phyloP scores from a whole-genome alignment of 108 stramenopile genomes.

The Cyclotella choctawhatcheeana region DNA sequence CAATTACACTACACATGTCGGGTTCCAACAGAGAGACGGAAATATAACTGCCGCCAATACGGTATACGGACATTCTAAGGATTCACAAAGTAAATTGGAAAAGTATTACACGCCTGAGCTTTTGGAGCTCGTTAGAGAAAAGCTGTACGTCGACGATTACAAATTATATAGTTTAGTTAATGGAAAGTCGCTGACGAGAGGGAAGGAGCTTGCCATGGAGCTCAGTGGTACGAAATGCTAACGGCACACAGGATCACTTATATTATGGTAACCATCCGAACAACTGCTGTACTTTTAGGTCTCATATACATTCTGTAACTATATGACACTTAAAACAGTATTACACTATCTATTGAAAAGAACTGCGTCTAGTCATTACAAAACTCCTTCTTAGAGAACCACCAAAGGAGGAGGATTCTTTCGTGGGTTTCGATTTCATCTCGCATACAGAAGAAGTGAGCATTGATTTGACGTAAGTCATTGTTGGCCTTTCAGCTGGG shows the following conservation, averaged over 20 bases:
- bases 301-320: too few relatives aligned
- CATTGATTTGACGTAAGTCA: slow-evolving; percentile 36
- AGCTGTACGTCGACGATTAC: slow-evolving; percentile 28
- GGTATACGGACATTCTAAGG: slow-evolving; percentile 33
- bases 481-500: slow-evolving; percentile 45
- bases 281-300: too few relatives aligned
- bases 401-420: slow-evolving; percentile 3
- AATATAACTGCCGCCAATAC: slow-evolving; percentile 17
- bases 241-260: too few relatives aligned
- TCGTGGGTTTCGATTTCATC: neutral
- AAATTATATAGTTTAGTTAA: slow-evolving; percentile 18
- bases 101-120: slow-evolving; percentile 36
- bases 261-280: too few relatives aligned
- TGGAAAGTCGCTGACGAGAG: slow-evolving; percentile 14
- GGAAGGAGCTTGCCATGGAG: slow-evolving; percentile 28
- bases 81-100: slow-evolving; percentile 27
- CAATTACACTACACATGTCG: slow-evolving; percentile 9
- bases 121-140: slow-evolving; percentile 27
- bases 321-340: neutral
- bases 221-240: slow-evolving; percentile 5
- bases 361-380: neutral
- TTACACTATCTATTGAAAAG: neutral
- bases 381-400: slow-evolving; percentile 8
- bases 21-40: slow-evolving; percentile 32
- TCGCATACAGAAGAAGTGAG: neutral